Base-by-base conservation (phyloP, 129 eudicot species). In the Flaveria bidentis region DNA sequence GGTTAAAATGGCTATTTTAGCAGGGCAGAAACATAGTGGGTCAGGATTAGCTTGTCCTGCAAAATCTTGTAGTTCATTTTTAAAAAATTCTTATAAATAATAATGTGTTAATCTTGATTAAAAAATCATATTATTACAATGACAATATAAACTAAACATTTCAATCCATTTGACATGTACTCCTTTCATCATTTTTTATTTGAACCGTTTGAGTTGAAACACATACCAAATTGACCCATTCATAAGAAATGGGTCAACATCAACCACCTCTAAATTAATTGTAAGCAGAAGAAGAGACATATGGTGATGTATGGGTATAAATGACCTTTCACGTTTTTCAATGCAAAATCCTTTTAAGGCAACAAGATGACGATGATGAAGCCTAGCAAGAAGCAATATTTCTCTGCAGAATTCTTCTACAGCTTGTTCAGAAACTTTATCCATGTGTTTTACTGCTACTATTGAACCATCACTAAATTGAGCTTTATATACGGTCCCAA, bases 291-390 rank as follows among this genome's bases (percentile, higher is more conserved):
- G 20, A 62, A 63, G 44, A 63, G 15, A 56, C 44, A 60, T 41
- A 25, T 20, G 67, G 30, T 17, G 6, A 45, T 25, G 28, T 55
- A 73, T 65, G 23, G 42, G 10, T 50, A 15, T 50, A 71, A 36
- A 17, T 49, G 69, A 95, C 99, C 99, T 91, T 82, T 91, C 94
- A 18, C 80, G 90, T 78, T 82, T 95, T 77, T 89, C 83, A 56
- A 89, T 83, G 83, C 99, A 95, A 80, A 89, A 95, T 28, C 99
- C 99, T 85, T 88, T 86, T 72, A 95, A 86, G 78, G 99, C 82
- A 83, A 91, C 99, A 79, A 95, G 97, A 85, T 91, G 99, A 10
- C 99, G 96, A 79, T 95, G 99, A 84, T 95, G 99, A 55, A 95
- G 85, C 77, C 99, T 89, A 76, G 97, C 97, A 83, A 95, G 94